These are phyloP conservation scores for Stemphylium lycopersici DNA, from an alignment of 2,329 filamentous ascomycete species.

Conservation along the genomic window DNA sequence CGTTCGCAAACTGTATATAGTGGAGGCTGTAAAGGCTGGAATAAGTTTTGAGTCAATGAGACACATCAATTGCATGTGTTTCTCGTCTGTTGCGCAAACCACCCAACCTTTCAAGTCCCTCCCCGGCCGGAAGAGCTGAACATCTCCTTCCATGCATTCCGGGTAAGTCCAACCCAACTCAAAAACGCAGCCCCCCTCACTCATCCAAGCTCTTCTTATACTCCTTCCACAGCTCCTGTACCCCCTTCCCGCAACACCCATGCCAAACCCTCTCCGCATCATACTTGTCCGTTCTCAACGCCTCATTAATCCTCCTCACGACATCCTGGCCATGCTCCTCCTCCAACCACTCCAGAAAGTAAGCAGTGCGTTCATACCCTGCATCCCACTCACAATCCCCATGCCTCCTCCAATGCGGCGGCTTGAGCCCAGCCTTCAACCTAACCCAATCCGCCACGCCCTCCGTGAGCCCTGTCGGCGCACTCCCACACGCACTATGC, in stretches of 20 bases:
- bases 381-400: constrained; percentile 75
- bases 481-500: constrained; percentile 66
- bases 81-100: neutral
- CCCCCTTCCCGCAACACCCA: constrained; percentile 67
- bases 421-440: constrained; percentile 71
- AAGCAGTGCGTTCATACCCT: constrained; percentile 90
- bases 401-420: constrained; percentile 79
- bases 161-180: neutral
- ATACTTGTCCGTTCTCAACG: constrained; percentile 68
- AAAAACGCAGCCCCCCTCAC: neutral
- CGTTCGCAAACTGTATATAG: neutral
- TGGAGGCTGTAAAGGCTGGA: neutral
- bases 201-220: constrained; percentile 63
- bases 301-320: constrained; percentile 67
- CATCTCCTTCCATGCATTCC: no score
- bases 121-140: no score
- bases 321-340: constrained; percentile 59
- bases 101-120: no score
- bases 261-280: constrained; percentile 71
- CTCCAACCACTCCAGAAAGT: constrained; percentile 88
- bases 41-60: neutral
- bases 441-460: constrained; percentile 94
- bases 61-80: neutral
- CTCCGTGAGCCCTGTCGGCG: constrained; percentile 78
- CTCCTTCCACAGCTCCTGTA: constrained; percentile 75